Conservation (phyloP, 2,329 filamentous ascomycete species). For the Alternaria ethzedia region DNA sequence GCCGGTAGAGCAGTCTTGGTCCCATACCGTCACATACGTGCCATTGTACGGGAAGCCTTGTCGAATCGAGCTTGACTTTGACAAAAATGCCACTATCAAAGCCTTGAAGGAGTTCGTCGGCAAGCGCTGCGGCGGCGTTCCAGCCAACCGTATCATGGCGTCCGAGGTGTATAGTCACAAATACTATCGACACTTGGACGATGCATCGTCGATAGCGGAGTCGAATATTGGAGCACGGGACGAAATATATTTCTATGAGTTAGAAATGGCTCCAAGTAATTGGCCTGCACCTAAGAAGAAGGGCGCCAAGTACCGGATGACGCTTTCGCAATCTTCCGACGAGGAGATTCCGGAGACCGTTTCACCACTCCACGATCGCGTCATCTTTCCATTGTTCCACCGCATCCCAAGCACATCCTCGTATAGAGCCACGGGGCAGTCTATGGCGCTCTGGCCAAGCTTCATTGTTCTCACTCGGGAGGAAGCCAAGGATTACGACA, state of each 20-base stretch:
- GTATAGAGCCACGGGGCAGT: slow-evolving; percentile 40
- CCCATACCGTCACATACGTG: slow-evolving; percentile 75
- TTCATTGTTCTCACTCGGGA: slow-evolving; percentile 79
- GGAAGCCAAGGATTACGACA: slow-evolving; percentile 72
- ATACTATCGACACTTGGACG: slow-evolving; percentile 86
- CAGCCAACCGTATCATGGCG: slow-evolving; percentile 71
- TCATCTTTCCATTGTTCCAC: slow-evolving; percentile 76
- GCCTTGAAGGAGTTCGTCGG: slow-evolving; percentile 69
- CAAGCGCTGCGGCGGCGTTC: slow-evolving; percentile 60
- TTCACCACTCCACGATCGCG: slow-evolving; percentile 66
- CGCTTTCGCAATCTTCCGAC: slow-evolving; percentile 52
- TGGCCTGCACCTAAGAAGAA: slow-evolving; percentile 66
- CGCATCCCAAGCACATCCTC: slow-evolving; percentile 52
- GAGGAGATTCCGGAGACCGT: slow-evolving; percentile 62
- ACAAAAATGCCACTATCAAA: slow-evolving; percentile 75
- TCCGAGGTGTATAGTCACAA: slow-evolving; percentile 82
- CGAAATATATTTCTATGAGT: slow-evolving; percentile 74
- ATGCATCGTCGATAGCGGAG: slow-evolving; percentile 69
- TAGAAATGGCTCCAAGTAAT: slow-evolving; percentile 81
- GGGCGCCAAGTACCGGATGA: slow-evolving; percentile 52
- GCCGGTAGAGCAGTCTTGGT: slow-evolving; percentile 84
- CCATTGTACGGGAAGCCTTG: slow-evolving; percentile 76
- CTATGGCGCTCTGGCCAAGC: slow-evolving; percentile 58
- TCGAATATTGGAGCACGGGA: slow-evolving; percentile 68
- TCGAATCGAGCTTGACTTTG: slow-evolving; percentile 77